Conservation (phyloP, 768 basidiomycete species). For the Kwoniella sp. region DNA sequence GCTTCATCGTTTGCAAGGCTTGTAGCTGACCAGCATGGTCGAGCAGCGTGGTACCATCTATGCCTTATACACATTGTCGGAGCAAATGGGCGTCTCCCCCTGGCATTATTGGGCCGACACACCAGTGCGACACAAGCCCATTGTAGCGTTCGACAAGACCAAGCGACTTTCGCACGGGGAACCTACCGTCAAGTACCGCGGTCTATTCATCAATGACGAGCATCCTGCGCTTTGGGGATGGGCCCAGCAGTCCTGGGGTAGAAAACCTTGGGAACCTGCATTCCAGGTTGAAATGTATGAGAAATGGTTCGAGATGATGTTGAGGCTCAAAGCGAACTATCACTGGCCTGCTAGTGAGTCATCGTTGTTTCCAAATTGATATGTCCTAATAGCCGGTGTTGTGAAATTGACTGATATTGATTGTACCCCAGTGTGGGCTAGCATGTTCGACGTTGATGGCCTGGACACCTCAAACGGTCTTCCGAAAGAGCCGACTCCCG, state of each 20-base stretch:
- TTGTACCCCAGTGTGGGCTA: constrained; percentile 17
- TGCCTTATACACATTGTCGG: constrained; percentile 68
- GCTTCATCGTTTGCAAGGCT: neutral
- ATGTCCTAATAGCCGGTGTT: neutral
- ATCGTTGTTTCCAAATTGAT: neutral
- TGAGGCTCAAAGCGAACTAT: constrained; percentile 70
- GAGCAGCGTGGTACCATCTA: constrained; percentile 66
- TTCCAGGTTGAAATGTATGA: constrained; percentile 61
- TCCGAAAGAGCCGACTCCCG: constrained; percentile 65
- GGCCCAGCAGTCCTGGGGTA: constrained; percentile 70
- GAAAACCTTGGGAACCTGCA: constrained; percentile 64
- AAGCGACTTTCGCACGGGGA: constrained; percentile 61
- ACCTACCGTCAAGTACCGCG: constrained; percentile 72
- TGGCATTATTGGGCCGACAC: constrained; percentile 72
- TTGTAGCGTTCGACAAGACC: constrained; percentile 58
- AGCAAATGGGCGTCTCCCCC: constrained; percentile 65
- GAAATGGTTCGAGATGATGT: constrained; percentile 63
- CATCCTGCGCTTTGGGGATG: constrained; percentile 72
- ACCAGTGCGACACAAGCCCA: constrained; percentile 61
- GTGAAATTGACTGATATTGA: too few species aligned
- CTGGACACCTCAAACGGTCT: constrained; percentile 42
- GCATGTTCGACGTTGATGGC: constrained; percentile 45
- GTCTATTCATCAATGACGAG: constrained; percentile 75
- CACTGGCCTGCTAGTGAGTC: constrained; percentile 64
- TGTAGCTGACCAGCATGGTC: too few species aligned